Conservation (phyloP, 805 yeast species). For the Komagataella kurtzmanii region DNA sequence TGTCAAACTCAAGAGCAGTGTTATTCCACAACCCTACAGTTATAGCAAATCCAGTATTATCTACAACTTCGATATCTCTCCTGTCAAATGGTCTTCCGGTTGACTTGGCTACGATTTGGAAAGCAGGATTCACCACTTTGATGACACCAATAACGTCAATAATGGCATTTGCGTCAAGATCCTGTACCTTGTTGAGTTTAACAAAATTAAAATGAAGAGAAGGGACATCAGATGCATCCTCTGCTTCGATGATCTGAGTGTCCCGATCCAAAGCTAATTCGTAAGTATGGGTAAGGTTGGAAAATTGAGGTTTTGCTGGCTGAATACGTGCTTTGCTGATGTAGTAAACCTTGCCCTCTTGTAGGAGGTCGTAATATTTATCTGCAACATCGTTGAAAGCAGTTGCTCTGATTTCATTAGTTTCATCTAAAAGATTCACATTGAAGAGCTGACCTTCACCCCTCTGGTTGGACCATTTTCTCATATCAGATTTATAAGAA, state of each 20-base stretch:
- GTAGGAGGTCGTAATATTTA: constrained; percentile 56
- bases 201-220: constrained; percentile 66
- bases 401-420: constrained; percentile 93
- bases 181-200: constrained; percentile 51
- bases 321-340: constrained; percentile 71
- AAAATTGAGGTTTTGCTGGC: constrained; percentile 76
- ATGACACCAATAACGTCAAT: constrained; percentile 85
- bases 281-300: constrained; percentile 75
- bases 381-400: constrained; percentile 86
- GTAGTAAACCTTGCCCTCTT: constrained; percentile 84
- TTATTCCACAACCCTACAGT: constrained; percentile 86
- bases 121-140: constrained; percentile 60
- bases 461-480: constrained; percentile 74
- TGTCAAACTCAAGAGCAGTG: constrained; percentile 63
- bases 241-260: constrained; percentile 58
- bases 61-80: constrained; percentile 80
- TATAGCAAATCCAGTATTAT: constrained; percentile 65
- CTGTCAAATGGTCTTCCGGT: constrained; percentile 89
- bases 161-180: constrained; percentile 54
- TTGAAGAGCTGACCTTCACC: constrained; percentile 89
- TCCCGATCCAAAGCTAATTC: constrained; percentile 77
- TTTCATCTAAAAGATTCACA: constrained; percentile 80
- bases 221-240: constrained; percentile 52
- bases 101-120: constrained; percentile 70
- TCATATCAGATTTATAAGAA: constrained; percentile 73